These are phyloP conservation scores for Anastatica hierochuntica DNA, from an alignment of 345 rosid genomes.

Conservation along the genomic window DNA sequence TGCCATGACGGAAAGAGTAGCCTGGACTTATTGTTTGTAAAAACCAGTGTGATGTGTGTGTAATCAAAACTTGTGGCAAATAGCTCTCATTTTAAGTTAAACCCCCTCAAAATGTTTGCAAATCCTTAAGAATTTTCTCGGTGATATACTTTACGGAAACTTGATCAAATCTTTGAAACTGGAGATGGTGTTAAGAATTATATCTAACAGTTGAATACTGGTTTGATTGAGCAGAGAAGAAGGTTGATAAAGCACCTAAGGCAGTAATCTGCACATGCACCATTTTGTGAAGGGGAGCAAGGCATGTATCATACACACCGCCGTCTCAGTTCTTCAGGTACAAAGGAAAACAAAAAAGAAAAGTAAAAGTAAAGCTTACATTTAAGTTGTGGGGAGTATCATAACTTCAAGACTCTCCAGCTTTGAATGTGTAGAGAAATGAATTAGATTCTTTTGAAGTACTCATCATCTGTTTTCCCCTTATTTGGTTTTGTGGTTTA, in stretches of 20 bases:
- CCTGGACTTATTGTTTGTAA: neutral
- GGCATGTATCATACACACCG: constrained; percentile 14
- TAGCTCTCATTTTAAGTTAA: neutral
- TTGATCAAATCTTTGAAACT: neutral
- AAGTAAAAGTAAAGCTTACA: neutral
- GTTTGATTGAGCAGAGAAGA: constrained; percentile 54
- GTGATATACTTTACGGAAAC: neutral
- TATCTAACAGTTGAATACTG: neutral
- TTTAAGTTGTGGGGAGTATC: neutral
- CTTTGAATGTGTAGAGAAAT: constrained; percentile 15
- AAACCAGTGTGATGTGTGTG: neutral
- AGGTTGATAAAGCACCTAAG: constrained; percentile 57
- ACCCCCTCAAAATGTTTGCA: neutral
- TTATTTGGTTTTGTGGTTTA: neutral
- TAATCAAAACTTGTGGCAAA: neutral
- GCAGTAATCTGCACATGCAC: constrained; percentile 68
- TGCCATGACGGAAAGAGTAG: neutral
- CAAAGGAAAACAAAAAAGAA: constrained; percentile 18
- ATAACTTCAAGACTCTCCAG: neutral
- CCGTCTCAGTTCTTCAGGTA: constrained; percentile 28
- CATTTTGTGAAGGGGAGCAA: constrained; percentile 41
- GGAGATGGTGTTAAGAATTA: neutral
- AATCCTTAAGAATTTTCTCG: neutral
- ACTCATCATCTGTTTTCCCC: neutral
- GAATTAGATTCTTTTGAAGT: constrained; percentile 10